phyloP scores from a whole-genome alignment of 1,284 basidiomycete species.

The Ustilago esculenta region DNA sequence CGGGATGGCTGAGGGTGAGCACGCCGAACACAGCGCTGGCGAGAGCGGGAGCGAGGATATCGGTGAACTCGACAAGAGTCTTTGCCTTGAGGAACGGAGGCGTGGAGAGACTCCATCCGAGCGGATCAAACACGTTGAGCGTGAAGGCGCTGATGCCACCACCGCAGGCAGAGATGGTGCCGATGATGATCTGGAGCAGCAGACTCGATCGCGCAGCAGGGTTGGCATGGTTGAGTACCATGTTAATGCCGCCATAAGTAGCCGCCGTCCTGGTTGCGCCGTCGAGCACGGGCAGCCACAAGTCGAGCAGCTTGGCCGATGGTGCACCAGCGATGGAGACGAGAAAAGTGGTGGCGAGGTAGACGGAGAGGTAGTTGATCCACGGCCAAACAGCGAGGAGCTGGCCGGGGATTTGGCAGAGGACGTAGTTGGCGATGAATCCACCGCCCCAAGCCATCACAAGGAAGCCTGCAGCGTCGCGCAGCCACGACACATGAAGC shows the following conservation, averaged over 20 bases:
- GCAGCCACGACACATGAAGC: conserved; percentile 23
- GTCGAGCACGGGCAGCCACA: conserved; percentile 48
- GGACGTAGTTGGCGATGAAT: conserved; percentile 49
- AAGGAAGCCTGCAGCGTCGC: conserved; percentile 53
- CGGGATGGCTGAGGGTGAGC: conserved; percentile 39
- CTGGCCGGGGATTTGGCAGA: conserved; percentile 48
- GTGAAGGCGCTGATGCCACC: conserved; percentile 57
- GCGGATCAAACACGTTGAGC: conserved; percentile 51
- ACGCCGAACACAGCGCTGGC: conserved; percentile 43
- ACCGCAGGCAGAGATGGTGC: conserved; percentile 53
- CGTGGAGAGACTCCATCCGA: conserved; percentile 50
- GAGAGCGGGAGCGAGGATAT: conserved; percentile 49
- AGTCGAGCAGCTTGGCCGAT: conserved; percentile 39
- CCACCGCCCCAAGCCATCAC: conserved; percentile 62
- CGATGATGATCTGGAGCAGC: conserved; percentile 49
- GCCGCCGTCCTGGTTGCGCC: conserved; percentile 53
- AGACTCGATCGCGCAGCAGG: conserved; percentile 25
- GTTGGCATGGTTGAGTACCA: conserved; percentile 43
- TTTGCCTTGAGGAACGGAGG: conserved; percentile 50
- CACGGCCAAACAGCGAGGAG: conserved; percentile 49
- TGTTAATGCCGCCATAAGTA: conserved; percentile 41
- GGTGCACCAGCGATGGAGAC: conserved; percentile 25
- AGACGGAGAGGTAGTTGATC: conserved; percentile 56
- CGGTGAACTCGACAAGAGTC: conserved; percentile 42
- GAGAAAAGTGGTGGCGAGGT: conserved; percentile 8